Conservation (phyloP, 805 yeast species). For the Yarrowia divulgata region DNA sequence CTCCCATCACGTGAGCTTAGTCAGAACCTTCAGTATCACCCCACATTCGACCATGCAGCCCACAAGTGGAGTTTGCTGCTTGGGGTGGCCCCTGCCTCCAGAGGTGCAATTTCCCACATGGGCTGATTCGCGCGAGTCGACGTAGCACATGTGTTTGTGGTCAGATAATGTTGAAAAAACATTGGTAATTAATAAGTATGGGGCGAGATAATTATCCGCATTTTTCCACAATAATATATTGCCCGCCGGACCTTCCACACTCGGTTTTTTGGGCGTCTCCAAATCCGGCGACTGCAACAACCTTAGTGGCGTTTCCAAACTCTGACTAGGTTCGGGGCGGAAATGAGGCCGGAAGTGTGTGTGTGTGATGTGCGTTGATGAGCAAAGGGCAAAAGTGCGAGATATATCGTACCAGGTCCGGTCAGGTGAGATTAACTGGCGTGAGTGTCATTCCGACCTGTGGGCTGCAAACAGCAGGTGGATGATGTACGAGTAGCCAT, state of each 20-base stretch:
- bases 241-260: neutral
- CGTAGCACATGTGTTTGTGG: neutral
- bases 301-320: conserved; percentile 28
- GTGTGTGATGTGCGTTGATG: neutral
- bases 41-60: conserved; percentile 33
- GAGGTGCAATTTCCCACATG: conserved; percentile 31
- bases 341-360: conserved; percentile 23
- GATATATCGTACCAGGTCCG: neutral
- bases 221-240: conserved; percentile 7
- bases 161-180: neutral
- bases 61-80: conserved; percentile 35
- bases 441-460: neutral
- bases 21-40: conserved; percentile 32
- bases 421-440: conserved; percentile 1
- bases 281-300: conserved; percentile 30
- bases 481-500: neutral
- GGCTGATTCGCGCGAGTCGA: neutral
- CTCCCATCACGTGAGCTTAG: conserved; percentile 20
- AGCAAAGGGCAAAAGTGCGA: neutral
- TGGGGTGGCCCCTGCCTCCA: conserved; percentile 36
- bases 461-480: neutral
- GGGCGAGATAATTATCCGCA: neutral
- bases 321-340: conserved; percentile 27
- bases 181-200: neutral
- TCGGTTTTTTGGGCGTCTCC: conserved; percentile 9